These are phyloP conservation scores for Vachellia pachyceras DNA, from an alignment of 306 rosid species.

Conservation along the genomic window DNA sequence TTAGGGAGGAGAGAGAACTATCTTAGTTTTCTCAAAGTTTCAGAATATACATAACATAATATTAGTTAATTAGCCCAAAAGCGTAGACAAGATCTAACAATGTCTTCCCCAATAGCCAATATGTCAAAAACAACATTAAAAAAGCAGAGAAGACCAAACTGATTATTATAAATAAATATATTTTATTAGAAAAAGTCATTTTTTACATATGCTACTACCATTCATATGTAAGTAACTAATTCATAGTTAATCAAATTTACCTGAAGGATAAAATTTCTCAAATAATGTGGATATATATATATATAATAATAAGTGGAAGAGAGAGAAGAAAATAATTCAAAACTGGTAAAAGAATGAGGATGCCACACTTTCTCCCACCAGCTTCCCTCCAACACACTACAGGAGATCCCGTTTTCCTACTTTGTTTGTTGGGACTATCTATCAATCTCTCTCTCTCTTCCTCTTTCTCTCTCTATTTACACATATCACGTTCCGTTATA, in stretches of 20 bases:
- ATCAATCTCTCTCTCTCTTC: neutral
- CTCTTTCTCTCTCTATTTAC: neutral
- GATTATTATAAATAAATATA: neutral
- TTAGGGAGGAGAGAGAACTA: neutral
- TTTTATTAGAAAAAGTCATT: too few species aligned
- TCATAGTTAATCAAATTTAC: neutral
- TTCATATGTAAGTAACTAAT: neutral
- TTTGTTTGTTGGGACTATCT: neutral
- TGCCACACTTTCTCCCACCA: conserved; percentile 22
- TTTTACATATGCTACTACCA: neutral
- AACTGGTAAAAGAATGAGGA: neutral
- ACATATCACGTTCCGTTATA: conserved; percentile 52
- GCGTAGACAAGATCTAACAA: neutral
- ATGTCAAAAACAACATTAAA: neutral
- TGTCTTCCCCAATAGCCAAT: neutral
- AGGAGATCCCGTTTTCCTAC: conserved; percentile 41
- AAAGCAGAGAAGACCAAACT: neutral
- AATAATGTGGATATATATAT: neutral
- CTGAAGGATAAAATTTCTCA: neutral
- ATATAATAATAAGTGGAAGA: neutral
- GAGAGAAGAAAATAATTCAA: neutral
- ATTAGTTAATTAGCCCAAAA: neutral
- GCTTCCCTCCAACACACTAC: conserved; percentile 33
- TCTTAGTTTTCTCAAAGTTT: neutral
- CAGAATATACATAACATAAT: neutral